phyloP scores from a whole-genome alignment of 2,329 filamentous ascomycete genomes.

The Alternaria arbusti region DNA sequence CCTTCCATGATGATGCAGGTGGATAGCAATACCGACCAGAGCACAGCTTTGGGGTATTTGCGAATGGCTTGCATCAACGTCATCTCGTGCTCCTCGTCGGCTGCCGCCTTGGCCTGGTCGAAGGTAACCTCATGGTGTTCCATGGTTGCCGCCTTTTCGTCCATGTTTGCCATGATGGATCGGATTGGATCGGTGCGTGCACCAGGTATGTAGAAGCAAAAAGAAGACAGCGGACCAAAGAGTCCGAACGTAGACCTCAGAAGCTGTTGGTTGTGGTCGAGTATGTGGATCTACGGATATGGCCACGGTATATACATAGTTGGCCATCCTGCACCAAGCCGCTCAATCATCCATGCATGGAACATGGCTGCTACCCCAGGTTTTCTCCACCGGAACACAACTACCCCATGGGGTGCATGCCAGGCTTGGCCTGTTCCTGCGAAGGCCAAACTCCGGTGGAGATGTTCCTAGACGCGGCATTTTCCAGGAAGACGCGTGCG shows the following conservation, averaged over 20 bases:
- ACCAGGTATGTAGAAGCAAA: background rate
- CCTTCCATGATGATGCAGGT: conserved; percentile 89
- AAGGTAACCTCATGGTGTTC: conserved; percentile 11
- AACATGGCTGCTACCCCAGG: background rate
- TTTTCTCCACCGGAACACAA: background rate
- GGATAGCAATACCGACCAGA: conserved; percentile 80
- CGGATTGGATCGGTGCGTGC: background rate
- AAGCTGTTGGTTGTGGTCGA: background rate
- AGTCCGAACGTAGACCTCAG: background rate
- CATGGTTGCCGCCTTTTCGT: conserved; percentile 4
- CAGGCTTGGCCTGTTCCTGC: background rate
- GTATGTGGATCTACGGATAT: background rate
- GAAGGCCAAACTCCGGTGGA: background rate
- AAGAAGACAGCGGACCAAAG: background rate
- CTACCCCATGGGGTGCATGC: conserved; percentile 1
- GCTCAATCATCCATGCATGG: background rate
- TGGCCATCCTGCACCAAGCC: background rate
- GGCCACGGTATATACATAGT: background rate
- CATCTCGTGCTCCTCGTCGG: conserved; percentile 33
- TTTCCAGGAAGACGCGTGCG: background rate
- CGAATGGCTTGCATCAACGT: conserved; percentile 71
- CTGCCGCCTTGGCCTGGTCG: conserved; percentile 12
- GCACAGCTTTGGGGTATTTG: conserved; percentile 81
- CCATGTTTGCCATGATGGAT: background rate
- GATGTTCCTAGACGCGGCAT: background rate